phyloP scores from a whole-genome alignment of 2,329 filamentous ascomycete species.

The Phialophora expanda region DNA sequence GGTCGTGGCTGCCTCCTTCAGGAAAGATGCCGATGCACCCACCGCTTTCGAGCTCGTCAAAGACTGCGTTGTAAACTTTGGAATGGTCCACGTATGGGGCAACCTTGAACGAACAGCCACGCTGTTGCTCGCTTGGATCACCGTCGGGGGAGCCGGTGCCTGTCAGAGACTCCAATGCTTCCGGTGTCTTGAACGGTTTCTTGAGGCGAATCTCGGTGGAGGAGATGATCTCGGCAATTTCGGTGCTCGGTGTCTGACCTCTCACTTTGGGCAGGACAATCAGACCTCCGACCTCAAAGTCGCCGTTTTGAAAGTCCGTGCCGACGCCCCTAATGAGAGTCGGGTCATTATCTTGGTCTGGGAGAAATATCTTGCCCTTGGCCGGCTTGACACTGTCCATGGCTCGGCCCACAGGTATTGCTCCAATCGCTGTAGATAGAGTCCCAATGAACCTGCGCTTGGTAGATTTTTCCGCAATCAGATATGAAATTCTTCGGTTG shows the following conservation, averaged over 20 bases:
- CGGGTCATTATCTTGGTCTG: constrained; percentile 83
- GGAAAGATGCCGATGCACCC: constrained; percentile 97
- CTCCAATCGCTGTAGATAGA: constrained; percentile 81
- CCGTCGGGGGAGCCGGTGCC: constrained; percentile 60
- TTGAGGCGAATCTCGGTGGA: constrained; percentile 84
- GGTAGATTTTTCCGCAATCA: constrained; percentile 96
- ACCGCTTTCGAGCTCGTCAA: constrained; percentile 77
- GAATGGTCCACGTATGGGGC: constrained; percentile 94
- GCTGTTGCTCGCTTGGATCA: constrained; percentile 62
- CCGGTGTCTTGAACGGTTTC: constrained; percentile 79
- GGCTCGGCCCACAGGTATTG: constrained; percentile 89
- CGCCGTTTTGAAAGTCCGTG: constrained; percentile 76
- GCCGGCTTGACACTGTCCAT: constrained; percentile 85
- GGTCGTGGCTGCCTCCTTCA: constrained; percentile 93
- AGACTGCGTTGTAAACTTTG: constrained; percentile 91
- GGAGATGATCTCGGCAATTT: constrained; percentile 80
- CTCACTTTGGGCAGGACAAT: constrained; percentile 85
- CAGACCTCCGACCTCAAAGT: constrained; percentile 78
- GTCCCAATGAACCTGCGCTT: constrained; percentile 86
- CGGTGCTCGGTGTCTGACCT: constrained; percentile 77
- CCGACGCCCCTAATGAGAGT: constrained; percentile 78
- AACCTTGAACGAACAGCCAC: constrained; percentile 81
- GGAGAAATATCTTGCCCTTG: constrained; percentile 81
- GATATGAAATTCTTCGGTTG: constrained; percentile 83
- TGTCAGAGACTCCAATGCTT: constrained; percentile 80